phyloP scores from a whole-genome alignment of 2,329 filamentous ascomycete species.

The Thelonectria rubi region DNA sequence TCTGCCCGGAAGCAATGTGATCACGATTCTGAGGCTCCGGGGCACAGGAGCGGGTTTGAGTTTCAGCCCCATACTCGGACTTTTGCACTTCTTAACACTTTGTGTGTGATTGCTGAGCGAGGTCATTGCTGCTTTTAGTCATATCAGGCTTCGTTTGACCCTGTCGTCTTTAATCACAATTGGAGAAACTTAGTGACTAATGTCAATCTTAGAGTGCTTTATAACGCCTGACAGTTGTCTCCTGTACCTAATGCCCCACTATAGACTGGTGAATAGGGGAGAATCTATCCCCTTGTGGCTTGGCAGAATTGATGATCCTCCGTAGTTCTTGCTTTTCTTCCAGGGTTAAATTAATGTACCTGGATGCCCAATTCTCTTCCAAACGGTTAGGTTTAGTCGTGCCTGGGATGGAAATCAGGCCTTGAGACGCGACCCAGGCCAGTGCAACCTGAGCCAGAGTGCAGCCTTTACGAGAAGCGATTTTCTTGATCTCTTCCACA shows the following conservation, averaged over 20 bases:
- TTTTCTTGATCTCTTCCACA: conserved; percentile 52
- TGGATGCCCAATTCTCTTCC: conserved; percentile 52
- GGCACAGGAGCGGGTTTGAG: too few species aligned
- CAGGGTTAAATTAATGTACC: conserved; percentile 48
- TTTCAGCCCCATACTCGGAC: too few species aligned
- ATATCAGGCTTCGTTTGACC: too few species aligned
- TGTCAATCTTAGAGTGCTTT: too few species aligned
- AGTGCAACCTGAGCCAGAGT: conserved; percentile 49
- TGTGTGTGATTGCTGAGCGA: too few species aligned
- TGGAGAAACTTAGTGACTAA: too few species aligned
- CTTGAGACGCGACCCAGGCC: conserved; percentile 52
- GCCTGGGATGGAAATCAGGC: conserved; percentile 57
- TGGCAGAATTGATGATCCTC: conserved; percentile 44
- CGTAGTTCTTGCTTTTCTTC: conserved; percentile 53
- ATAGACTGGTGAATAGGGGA: neutral
- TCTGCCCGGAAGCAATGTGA: too few species aligned
- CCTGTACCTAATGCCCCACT: neutral
- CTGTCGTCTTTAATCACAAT: too few species aligned
- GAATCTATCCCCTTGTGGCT: conserved; percentile 1
- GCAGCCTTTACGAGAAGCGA: conserved; percentile 45
- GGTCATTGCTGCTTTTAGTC: too few species aligned
- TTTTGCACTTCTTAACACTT: too few species aligned
- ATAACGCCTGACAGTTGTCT: too few species aligned
- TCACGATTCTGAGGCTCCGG: too few species aligned
- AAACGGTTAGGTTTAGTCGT: conserved; percentile 52